Conservation (phyloP, 2,329 filamentous ascomycete genomes). For the Penicillium sp. region DNA sequence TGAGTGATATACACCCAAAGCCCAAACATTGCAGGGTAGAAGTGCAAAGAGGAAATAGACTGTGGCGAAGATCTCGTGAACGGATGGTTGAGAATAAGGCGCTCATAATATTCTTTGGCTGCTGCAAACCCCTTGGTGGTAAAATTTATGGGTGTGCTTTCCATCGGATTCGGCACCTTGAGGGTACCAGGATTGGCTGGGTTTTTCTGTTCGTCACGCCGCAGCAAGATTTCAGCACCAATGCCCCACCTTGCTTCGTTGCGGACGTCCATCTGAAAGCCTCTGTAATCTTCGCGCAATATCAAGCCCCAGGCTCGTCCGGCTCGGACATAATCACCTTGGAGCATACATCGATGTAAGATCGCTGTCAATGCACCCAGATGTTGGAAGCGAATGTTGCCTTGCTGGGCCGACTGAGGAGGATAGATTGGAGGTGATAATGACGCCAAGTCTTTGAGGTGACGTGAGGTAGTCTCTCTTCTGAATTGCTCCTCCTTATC, state of each 20-base stretch:
- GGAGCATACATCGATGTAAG: conserved; percentile 68
- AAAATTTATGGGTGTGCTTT: conserved; percentile 28
- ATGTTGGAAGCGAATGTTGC: conserved; percentile 51
- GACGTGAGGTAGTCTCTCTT: conserved; percentile 11
- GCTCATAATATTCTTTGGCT: conserved; percentile 70
- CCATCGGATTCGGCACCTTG: conserved; percentile 1
- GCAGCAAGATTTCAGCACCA: conserved; percentile 78
- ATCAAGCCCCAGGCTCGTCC: conserved; percentile 73
- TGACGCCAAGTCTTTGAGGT: conserved; percentile 27
- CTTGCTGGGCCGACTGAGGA: conserved; percentile 32
- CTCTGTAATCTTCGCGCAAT: conserved; percentile 58
- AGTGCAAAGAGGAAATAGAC: conserved; percentile 65
- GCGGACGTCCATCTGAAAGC: conserved; percentile 64
- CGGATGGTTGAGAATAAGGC: conserved; percentile 72
- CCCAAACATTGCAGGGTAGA: conserved; percentile 77
- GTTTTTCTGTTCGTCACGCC: conserved; percentile 40
- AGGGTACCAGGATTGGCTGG: not conserved
- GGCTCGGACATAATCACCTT: conserved; percentile 68
- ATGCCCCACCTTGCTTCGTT: conserved; percentile 72
- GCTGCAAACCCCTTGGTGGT: conserved; percentile 53
- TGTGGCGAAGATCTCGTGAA: conserved; percentile 61
- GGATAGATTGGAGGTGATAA: conserved; percentile 36
- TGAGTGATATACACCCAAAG: conserved; percentile 76
- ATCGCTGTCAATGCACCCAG: conserved; percentile 66
- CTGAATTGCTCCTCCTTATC: conserved; percentile 12